Evolutionary conservation across 73 alveolate species (phyloP).

Genomic region (Uronychia setigera): DNA sequence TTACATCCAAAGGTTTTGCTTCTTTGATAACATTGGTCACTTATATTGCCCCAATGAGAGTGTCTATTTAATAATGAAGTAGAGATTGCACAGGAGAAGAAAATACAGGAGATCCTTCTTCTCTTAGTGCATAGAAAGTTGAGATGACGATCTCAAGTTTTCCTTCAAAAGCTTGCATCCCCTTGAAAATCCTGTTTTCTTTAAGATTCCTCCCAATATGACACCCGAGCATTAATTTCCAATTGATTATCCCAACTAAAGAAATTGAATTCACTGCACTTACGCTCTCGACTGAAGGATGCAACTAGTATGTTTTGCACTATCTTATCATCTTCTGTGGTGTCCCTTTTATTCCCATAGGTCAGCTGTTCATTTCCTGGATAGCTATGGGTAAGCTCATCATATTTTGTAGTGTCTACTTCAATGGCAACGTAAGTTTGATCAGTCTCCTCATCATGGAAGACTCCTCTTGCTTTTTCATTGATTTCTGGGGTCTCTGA

Average conservation of each 20-base stretch:
- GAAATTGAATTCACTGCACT: background rate
- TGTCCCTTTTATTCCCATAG: no score
- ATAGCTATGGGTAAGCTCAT: background rate
- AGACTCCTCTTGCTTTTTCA: slow-evolving; percentile 38
- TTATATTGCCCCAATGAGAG: background rate
- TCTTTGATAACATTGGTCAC: background rate
- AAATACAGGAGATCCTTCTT: no score
- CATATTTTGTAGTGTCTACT: slow-evolving; percentile 11
- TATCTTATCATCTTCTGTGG: no score
- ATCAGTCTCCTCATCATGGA: slow-evolving; percentile 28
- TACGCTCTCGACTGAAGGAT: background rate
- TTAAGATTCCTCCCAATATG: no score
- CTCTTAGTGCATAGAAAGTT: no score
- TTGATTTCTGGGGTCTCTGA: slow-evolving; percentile 24
- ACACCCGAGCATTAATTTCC: background rate
- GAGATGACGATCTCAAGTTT: no score
- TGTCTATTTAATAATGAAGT: no score
- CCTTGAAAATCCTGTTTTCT: no score
- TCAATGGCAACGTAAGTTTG: slow-evolving; percentile 28
- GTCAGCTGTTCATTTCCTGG: no score
- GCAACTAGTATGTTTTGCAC: background rate
- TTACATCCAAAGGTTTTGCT: background rate
- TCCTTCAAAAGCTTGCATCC: no score
- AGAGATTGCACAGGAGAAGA: no score
- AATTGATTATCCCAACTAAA: background rate